phyloP scores from a whole-genome alignment of 495 filamentous ascomycete genomes.

The Tuber borchii region DNA sequence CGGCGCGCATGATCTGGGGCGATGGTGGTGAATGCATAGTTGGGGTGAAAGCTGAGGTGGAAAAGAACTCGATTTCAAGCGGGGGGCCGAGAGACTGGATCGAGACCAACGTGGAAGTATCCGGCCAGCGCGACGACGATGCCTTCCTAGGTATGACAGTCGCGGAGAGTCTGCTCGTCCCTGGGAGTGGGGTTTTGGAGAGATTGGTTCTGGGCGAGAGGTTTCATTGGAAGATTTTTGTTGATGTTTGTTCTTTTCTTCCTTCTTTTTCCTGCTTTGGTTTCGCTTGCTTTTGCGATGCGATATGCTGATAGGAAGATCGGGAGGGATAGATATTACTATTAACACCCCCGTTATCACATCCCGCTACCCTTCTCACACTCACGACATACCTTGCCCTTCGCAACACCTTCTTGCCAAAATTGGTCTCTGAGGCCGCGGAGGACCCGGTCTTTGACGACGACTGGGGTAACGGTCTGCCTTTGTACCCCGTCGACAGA shows the following conservation, averaged over 20 bases:
- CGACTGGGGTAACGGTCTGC: constrained; percentile 79
- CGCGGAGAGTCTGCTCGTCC: constrained; percentile 73
- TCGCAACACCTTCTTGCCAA: constrained; percentile 74
- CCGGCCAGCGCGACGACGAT: constrained; percentile 81
- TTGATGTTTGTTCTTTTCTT: constrained; percentile 64
- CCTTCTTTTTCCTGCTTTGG: neutral
- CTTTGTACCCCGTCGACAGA: constrained; percentile 60
- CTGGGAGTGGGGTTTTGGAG: constrained; percentile 59
- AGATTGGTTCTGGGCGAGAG: constrained; percentile 74
- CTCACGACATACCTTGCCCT: constrained; percentile 95
- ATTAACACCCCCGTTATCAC: constrained; percentile 82
- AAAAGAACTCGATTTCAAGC: constrained; percentile 46
- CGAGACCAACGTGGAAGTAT: constrained; percentile 41
- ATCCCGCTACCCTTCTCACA: constrained; percentile 84
- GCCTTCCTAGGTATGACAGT: constrained; percentile 83
- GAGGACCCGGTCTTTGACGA: constrained; percentile 98
- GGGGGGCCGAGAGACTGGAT: constrained; percentile 42
- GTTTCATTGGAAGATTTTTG: constrained; percentile 93
- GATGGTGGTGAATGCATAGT: constrained; percentile 94
- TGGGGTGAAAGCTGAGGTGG: constrained; percentile 88
- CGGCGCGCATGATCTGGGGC: constrained; percentile 84
- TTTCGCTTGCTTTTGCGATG: neutral
- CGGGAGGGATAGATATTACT: constrained; percentile 64
- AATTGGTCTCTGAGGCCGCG: constrained; percentile 72
- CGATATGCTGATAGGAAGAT: neutral